A percentile compares a stretch with the other conserved stretches of the same genome.
phyloP scores from a whole-genome alignment of 805 yeast species.

The Tetrapisispora arboricola region DNA sequence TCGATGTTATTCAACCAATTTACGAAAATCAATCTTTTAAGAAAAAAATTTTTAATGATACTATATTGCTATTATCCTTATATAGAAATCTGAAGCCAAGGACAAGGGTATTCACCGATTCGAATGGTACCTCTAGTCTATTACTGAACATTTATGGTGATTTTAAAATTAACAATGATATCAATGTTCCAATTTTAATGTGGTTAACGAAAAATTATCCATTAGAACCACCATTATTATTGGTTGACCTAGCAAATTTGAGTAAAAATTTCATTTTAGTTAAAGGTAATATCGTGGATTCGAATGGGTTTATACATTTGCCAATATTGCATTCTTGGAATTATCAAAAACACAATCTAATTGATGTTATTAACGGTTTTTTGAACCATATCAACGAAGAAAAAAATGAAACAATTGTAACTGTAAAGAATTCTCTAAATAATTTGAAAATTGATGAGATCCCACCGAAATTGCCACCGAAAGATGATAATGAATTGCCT shows the following conservation, averaged over 20 bases:
- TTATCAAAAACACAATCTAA: slow-evolving; percentile 4
- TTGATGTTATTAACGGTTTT: slow-evolving; percentile 9
- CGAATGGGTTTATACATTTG: slow-evolving; percentile 61
- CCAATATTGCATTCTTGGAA: slow-evolving; percentile 59
- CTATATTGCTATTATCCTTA: slow-evolving; percentile 38
- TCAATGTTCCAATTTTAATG: slow-evolving; percentile 45
- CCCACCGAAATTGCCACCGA: slow-evolving; percentile 1
- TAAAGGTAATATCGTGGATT: slow-evolving; percentile 59
- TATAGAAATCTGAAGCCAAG: slow-evolving; percentile 50
- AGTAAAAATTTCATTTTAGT: slow-evolving; percentile 32
- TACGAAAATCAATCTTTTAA: slow-evolving; percentile 6
- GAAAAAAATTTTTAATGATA: slow-evolving; percentile 42
- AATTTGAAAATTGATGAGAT: too few relatives aligned
- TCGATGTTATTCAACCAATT: slow-evolving; percentile 43
- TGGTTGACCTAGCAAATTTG: slow-evolving; percentile 42
- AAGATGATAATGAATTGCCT: background rate
- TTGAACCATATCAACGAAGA: too few relatives aligned
- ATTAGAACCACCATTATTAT: slow-evolving; percentile 52
- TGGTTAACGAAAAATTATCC: slow-evolving; percentile 79
- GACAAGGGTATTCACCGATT: slow-evolving; percentile 52
- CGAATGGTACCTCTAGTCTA: slow-evolving; percentile 48
- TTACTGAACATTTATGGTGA: slow-evolving; percentile 55
- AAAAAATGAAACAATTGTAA: background rate
- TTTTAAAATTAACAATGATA: slow-evolving; percentile 26
- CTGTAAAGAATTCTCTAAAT: too few relatives aligned